phyloP scores from a whole-genome alignment of 2,329 filamentous ascomycete species.

The Colletotrichum kahawae region DNA sequence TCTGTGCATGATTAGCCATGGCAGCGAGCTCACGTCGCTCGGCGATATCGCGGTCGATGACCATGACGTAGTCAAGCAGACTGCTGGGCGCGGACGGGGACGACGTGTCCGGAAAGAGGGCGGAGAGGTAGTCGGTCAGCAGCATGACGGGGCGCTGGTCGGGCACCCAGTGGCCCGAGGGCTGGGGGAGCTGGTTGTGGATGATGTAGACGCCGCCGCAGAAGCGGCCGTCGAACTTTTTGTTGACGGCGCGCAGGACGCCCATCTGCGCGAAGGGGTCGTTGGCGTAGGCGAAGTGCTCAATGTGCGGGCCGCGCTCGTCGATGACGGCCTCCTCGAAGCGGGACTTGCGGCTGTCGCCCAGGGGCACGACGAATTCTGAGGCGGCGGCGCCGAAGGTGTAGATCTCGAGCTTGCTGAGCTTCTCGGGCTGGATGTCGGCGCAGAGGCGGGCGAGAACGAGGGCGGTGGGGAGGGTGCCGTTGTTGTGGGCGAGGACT shows the following conservation, averaged over 20 bases:
- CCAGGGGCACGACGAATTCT: slow-evolving; percentile 41
- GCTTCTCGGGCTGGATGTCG: slow-evolving; percentile 39
- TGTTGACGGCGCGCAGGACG: slow-evolving; percentile 38
- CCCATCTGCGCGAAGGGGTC: slow-evolving; percentile 45
- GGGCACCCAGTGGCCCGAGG: not conserved
- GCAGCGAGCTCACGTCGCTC: slow-evolving; percentile 47
- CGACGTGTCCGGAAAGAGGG: slow-evolving; percentile 36
- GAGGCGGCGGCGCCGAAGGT: slow-evolving; percentile 45
- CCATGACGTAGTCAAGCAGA: slow-evolving; percentile 37
- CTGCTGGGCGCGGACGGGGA: slow-evolving; percentile 23
- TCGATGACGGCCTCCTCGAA: slow-evolving; percentile 22
- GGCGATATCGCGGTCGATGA: slow-evolving; percentile 43
- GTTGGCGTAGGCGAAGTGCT: slow-evolving; percentile 38
- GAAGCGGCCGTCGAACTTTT: slow-evolving; percentile 40
- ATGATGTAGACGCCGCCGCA: slow-evolving; percentile 45
- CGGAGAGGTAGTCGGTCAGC: slow-evolving; percentile 40
- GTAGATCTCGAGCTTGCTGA: slow-evolving; percentile 46
- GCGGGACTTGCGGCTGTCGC: slow-evolving; percentile 25
- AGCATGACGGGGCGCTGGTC: slow-evolving; percentile 20
- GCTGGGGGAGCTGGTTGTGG: slow-evolving; percentile 22
- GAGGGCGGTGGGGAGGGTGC: slow-evolving; percentile 39
- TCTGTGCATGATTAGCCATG: slow-evolving; percentile 36
- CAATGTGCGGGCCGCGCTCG: slow-evolving; percentile 33
- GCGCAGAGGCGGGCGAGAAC: slow-evolving; percentile 40
- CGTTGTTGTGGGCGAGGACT: slow-evolving; percentile 44